Percentiles rank a stretch among this genome's conserved stretches.
Conservation (phyloP, 805 yeast species). For the Pichia nakasei region DNA sequence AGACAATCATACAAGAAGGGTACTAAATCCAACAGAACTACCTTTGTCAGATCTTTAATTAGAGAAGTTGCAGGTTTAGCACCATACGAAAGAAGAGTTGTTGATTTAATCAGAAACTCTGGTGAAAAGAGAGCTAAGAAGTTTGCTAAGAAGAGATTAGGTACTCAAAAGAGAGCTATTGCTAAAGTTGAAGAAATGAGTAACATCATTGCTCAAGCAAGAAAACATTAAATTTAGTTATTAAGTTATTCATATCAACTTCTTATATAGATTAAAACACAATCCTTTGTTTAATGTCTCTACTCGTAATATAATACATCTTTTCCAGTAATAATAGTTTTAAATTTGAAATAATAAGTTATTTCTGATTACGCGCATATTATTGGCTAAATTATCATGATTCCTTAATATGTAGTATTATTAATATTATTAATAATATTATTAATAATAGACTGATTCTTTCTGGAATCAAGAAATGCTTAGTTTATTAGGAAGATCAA, state of each 20-base stretch:
- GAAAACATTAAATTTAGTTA: constrained; percentile 61
- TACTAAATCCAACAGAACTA: constrained; percentile 89
- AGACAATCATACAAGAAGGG: constrained; percentile 96
- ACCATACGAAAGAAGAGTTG: constrained; percentile 99
- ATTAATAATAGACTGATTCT: too few relatives aligned
- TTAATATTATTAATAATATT: too few relatives aligned
- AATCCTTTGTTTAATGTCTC: too few relatives aligned
- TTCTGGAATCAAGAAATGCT: too few relatives aligned
- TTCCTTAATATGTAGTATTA: too few relatives aligned
- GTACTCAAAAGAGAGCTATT: constrained; percentile 99
- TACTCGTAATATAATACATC: too few relatives aligned
- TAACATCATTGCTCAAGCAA: constrained; percentile 91
- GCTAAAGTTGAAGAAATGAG: constrained; percentile 99
- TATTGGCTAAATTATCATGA: too few relatives aligned
- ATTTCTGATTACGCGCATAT: too few relatives aligned
- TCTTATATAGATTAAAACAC: too few relatives aligned
- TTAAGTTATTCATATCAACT: background rate
- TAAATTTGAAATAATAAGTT: too few relatives aligned
- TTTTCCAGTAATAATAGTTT: too few relatives aligned
- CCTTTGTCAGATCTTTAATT: constrained; percentile 90
- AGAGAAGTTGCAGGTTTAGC: constrained; percentile 98
- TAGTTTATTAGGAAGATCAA: too few relatives aligned
- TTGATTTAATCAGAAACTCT: constrained; percentile 98
- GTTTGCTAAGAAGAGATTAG: constrained; percentile 99
- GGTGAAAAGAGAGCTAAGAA: constrained; percentile 99